Percentiles rank a stretch among this genome's conserved stretches.
phyloP scores from a whole-genome alignment of 768 basidiomycete species.

The Boletus coccyginus region DNA sequence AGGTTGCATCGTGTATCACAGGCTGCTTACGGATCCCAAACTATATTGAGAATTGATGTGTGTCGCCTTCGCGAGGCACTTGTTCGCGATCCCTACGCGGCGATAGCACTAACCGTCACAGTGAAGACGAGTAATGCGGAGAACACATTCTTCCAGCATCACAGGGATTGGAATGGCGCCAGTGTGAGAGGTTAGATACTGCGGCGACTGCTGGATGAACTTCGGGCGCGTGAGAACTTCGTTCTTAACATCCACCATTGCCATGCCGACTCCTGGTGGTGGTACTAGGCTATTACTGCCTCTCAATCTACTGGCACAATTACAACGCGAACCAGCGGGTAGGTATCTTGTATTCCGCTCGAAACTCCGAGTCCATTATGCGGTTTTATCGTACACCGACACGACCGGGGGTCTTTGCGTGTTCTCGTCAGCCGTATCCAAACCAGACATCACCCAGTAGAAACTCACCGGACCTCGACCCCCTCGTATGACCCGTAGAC shows the following conservation, averaged over 20 bases:
- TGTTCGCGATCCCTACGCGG: not conserved
- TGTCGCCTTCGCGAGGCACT: not conserved
- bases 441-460: not conserved
- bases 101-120: not conserved
- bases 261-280: too few species aligned
- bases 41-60: constrained; percentile 1
- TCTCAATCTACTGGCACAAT: not conserved
- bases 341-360: not conserved
- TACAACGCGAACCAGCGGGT: not conserved
- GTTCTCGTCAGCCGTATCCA: not conserved
- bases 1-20: not conserved
- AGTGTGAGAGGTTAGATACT: too few species aligned
- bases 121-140: not conserved
- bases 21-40: not conserved
- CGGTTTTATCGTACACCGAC: constrained; percentile 28
- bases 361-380: not conserved
- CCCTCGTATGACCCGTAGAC: constrained; percentile 25
- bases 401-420: constrained; percentile 26
- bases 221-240: too few species aligned
- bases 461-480: constrained; percentile 34
- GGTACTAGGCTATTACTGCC: too few species aligned
- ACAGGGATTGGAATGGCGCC: not conserved
- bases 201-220: too few species aligned
- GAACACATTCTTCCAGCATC: not conserved
- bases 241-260: too few species aligned